phyloP scores from a whole-genome alignment of 2,329 filamentous ascomycete genomes.

The Trichoderma citrinoviride region DNA sequence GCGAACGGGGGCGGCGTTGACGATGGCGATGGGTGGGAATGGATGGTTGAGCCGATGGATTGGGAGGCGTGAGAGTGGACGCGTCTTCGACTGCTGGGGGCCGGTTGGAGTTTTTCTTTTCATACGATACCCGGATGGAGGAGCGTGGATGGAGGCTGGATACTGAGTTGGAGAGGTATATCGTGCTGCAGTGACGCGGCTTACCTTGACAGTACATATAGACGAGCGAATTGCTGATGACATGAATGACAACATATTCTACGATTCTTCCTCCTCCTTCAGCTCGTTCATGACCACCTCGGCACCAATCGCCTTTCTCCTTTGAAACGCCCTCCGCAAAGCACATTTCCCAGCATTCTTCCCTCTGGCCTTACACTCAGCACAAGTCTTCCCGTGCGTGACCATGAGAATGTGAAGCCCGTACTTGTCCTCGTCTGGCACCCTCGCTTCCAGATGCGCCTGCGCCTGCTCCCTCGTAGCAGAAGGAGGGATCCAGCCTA shows the following conservation, averaged over 20 bases:
- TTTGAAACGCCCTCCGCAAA: conserved; percentile 40
- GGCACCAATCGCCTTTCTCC: conserved; percentile 20
- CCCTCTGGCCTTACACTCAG: conserved; percentile 46
- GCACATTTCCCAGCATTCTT: conserved; percentile 41
- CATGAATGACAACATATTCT: neutral
- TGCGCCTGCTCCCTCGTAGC: conserved; percentile 47
- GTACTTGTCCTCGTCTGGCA: conserved; percentile 51
- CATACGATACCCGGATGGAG: neutral
- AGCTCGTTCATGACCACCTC: conserved; percentile 8
- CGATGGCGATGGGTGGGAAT: conserved; percentile 36
- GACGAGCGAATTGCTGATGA: neutral
- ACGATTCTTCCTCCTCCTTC: neutral
- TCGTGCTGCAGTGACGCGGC: neutral
- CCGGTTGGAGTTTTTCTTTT: neutral
- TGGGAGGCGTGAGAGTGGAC: conserved; percentile 32
- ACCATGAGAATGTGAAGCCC: conserved; percentile 50
- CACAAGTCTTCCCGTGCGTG: conserved; percentile 46
- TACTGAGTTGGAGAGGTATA: neutral
- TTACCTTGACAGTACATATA: neutral
- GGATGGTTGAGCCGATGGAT: conserved; percentile 43
- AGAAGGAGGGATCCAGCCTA: conserved; percentile 47
- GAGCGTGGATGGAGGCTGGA: neutral
- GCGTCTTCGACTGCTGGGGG: neutral
- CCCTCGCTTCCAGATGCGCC: conserved; percentile 47
- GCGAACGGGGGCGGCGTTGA: conserved; percentile 19